These are phyloP conservation scores for Mortierella alpina DNA, from an alignment of 192 early-diverging fungal species.

Conservation along the genomic window DNA sequence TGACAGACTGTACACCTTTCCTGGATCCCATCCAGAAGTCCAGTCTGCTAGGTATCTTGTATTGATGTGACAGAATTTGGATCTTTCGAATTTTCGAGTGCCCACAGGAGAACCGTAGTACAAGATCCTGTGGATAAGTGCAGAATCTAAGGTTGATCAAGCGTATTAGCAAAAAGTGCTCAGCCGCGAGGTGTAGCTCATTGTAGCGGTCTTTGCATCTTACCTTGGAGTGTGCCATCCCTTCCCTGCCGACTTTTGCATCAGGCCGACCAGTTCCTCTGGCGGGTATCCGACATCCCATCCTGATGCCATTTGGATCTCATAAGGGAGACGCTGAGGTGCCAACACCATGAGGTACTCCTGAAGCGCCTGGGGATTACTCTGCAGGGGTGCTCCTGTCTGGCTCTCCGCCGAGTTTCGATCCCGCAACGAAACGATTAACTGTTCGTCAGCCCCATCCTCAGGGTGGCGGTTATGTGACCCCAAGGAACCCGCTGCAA, in stretches of 20 bases:
- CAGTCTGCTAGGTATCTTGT: conserved; percentile 78
- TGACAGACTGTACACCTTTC: conserved; percentile 37
- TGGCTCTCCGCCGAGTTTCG: conserved; percentile 7
- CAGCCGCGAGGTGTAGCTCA: conserved; percentile 54
- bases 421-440: conserved; percentile 38
- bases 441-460: conserved; percentile 28
- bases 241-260: conserved; percentile 47
- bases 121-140: conserved; percentile 75
- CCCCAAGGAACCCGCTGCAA: conserved; percentile 34
- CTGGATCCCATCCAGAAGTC: conserved; percentile 75
- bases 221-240: conserved; percentile 66
- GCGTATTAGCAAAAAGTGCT: conserved; percentile 63
- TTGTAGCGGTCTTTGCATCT: conserved; percentile 21
- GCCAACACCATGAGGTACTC: conserved; percentile 51
- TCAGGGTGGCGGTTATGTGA: conserved; percentile 27
- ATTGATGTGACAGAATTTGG: conserved; percentile 81
- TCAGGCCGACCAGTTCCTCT: conserved; percentile 52
- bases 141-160: conserved; percentile 66
- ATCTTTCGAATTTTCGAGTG: conserved; percentile 70
- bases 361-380: conserved; percentile 36
- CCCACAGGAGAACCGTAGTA: conserved; percentile 66
- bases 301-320: conserved; percentile 53
- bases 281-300: conserved; percentile 59
- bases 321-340: conserved; percentile 44
- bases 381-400: conserved; percentile 28